phyloP scores from a whole-genome alignment of 805 yeast genomes.

The Torulaspora gathmanii region DNA sequence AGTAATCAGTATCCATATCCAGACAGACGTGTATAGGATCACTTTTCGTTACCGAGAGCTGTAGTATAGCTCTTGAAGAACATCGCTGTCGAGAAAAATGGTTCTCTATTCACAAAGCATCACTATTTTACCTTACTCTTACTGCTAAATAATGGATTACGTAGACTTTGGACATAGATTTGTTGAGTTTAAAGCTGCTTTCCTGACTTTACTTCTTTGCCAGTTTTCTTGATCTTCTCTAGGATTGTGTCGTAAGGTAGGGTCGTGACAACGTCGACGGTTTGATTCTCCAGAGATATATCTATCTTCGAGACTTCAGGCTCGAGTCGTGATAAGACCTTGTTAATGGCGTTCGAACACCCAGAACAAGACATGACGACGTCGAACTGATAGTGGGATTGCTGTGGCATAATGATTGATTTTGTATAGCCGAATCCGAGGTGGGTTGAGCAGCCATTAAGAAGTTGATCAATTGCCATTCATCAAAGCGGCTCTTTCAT shows the following conservation, averaged over 20 bases:
- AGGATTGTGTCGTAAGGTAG: conserved; percentile 74
- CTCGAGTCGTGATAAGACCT: conserved; percentile 62
- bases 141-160: neutral
- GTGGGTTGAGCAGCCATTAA: neutral
- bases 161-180: neutral
- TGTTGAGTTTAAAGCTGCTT: conserved; percentile 23
- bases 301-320: conserved; percentile 67
- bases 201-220: conserved; percentile 74
- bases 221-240: conserved; percentile 80
- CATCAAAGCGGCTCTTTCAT: neutral
- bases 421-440: neutral
- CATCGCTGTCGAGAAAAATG: too few relatives aligned
- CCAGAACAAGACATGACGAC: conserved; percentile 86
- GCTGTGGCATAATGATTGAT: conserved; percentile 18
- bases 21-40: neutral
- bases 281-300: conserved; percentile 73
- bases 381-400: conserved; percentile 67
- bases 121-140: neutral
- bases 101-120: neutral
- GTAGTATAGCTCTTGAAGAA: too few relatives aligned
- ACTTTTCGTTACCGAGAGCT: neutral
- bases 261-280: conserved; percentile 69
- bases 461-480: neutral
- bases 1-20: conserved; percentile 44
- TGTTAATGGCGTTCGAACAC: conserved; percentile 81